Conservation (phyloP, 2,329 filamentous ascomycete species). For the Pseudogymnoascus sp. region DNA sequence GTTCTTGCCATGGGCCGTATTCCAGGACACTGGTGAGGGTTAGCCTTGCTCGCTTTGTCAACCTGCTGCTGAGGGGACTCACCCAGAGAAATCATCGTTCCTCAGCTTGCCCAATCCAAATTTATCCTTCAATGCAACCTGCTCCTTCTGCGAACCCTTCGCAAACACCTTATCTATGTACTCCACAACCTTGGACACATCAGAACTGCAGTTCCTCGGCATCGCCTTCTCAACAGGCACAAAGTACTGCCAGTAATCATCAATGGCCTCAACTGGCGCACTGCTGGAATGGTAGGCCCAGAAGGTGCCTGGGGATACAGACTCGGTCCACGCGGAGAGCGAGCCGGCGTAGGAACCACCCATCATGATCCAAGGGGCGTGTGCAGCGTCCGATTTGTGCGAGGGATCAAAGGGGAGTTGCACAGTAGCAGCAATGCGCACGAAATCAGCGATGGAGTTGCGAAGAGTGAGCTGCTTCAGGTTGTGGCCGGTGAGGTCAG, state of each 20-base stretch:
- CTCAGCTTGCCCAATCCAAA: conserved; percentile 45
- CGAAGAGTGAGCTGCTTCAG: conserved; percentile 46
- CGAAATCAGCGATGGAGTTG: conserved; percentile 46
- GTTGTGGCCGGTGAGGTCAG: conserved; percentile 42
- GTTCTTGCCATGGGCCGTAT: conserved; percentile 52
- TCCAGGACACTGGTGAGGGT: conserved; percentile 35
- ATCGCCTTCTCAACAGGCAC: conserved; percentile 48
- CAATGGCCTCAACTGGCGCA: conserved; percentile 47
- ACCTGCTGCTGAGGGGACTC: conserved; percentile 8
- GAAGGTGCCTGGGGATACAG: conserved; percentile 45
- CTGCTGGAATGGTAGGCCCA: conserved; percentile 53
- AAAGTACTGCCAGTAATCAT: conserved; percentile 53
- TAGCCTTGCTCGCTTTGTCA: background rate
- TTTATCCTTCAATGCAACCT: conserved; percentile 39
- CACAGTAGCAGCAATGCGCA: conserved; percentile 45
- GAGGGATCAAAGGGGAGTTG: conserved; percentile 45
- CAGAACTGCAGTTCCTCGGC: conserved; percentile 49
- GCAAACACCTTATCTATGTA: conserved; percentile 44
- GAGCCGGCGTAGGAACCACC: conserved; percentile 52
- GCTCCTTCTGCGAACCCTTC: conserved; percentile 35
- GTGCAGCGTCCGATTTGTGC: conserved; percentile 39
- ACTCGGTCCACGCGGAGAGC: conserved; percentile 47
- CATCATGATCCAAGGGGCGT: conserved; percentile 48
- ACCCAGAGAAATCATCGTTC: conserved; percentile 31
- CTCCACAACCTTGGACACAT: conserved; percentile 43